These are phyloP conservation scores for Geranomyces variabilis DNA, from an alignment of 192 early-diverging fungal species.

Conservation along the genomic window DNA sequence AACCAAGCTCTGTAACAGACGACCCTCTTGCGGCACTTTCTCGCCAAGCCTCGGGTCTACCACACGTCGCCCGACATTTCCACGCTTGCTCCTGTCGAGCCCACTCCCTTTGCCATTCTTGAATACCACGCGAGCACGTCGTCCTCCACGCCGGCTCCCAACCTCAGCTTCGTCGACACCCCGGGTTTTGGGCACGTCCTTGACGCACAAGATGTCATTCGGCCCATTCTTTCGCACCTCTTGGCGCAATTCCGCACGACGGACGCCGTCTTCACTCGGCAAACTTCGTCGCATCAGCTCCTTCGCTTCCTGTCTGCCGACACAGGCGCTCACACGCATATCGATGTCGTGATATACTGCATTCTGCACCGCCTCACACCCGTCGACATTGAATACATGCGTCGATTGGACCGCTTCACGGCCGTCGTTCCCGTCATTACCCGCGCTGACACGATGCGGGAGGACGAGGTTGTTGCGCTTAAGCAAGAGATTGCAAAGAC, in stretches of 20 bases:
- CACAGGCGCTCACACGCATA: constrained; percentile 45
- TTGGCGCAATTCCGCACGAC: constrained; percentile 35
- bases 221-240: constrained; percentile 39
- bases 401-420: constrained; percentile 56
- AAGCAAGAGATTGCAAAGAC: constrained; percentile 54
- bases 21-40: constrained; percentile 35
- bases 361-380: constrained; percentile 61
- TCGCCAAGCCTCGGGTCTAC: constrained; percentile 31
- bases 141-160: constrained; percentile 28
- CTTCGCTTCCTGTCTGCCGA: constrained; percentile 29
- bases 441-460: constrained; percentile 60
- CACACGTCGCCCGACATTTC: constrained; percentile 18
- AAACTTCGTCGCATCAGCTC: constrained; percentile 13
- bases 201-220: constrained; percentile 43
- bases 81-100: background rate
- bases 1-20: constrained; percentile 19
- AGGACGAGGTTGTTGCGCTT: constrained; percentile 34
- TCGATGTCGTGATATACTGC: constrained; percentile 47
- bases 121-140: constrained; percentile 26
- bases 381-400: constrained; percentile 73
- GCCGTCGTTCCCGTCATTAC: constrained; percentile 69
- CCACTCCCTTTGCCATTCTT: constrained; percentile 13
- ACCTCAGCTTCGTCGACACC: constrained; percentile 50
- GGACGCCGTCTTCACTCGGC: constrained; percentile 29
- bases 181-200: constrained; percentile 41